phyloP scores from a whole-genome alignment of 495 filamentous ascomycete genomes.

The Delitschia confertaspora region DNA sequence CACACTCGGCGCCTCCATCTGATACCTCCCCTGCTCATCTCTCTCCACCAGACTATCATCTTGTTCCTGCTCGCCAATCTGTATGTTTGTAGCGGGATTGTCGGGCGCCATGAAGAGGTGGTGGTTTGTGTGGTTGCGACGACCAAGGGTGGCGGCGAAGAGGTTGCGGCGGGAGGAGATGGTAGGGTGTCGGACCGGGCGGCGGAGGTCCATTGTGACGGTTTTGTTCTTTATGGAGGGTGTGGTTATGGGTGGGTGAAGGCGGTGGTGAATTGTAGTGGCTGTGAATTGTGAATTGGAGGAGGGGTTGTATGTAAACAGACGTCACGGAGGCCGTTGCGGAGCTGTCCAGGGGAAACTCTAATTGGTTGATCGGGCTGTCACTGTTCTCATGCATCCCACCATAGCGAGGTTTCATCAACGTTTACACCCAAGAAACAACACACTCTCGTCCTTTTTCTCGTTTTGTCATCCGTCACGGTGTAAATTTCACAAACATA shows the following conservation, averaged over 20 bases:
- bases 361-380: too few species aligned
- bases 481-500: too few species aligned
- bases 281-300: background rate
- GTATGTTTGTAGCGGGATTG: slow-evolving; percentile 32
- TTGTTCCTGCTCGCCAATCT: slow-evolving; percentile 37
- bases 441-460: too few species aligned
- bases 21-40: slow-evolving; percentile 59
- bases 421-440: too few species aligned
- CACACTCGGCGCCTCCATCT: slow-evolving; percentile 47
- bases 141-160: slow-evolving; percentile 61
- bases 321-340: too few species aligned
- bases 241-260: background rate
- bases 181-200: slow-evolving; percentile 19
- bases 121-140: slow-evolving; percentile 38
- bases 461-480: too few species aligned
- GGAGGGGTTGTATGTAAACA: background rate
- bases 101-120: slow-evolving; percentile 30
- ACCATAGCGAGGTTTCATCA: too few species aligned
- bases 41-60: slow-evolving; percentile 64
- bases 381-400: too few species aligned
- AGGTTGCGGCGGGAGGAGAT: slow-evolving; percentile 52
- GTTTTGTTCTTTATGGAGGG: background rate
- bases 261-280: background rate
- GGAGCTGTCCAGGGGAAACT: too few species aligned
- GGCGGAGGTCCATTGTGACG: slow-evolving; percentile 28